phyloP scores from a whole-genome alignment of 2,329 filamentous ascomycete species.

The Drechslerella dactyloides region DNA sequence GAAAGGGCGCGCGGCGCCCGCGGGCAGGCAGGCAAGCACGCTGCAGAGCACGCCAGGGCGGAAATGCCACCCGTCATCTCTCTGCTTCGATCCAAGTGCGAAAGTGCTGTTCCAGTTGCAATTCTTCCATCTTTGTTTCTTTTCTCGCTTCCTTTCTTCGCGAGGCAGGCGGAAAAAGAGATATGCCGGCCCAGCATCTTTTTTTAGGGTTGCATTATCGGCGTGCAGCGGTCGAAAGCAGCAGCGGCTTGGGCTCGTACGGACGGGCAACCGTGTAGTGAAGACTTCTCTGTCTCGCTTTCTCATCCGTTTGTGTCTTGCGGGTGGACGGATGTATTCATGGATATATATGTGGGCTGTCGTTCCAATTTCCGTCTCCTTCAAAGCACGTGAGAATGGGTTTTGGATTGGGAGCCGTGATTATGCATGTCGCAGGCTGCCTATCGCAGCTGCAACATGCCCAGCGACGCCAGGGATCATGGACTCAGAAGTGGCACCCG shows the following conservation, averaged over 20 bases:
- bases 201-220: slow-evolving; percentile 46
- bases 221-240: background rate
- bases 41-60: slow-evolving; percentile 10
- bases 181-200: background rate
- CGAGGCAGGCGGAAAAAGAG: slow-evolving; percentile 28
- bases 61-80: slow-evolving; percentile 44
- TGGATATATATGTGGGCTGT: background rate
- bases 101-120: too few relatives aligned
- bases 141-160: slow-evolving; percentile 17
- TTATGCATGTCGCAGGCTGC: background rate
- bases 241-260: background rate
- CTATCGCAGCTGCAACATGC: background rate
- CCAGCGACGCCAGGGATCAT: background rate
- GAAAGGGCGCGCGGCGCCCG: too few relatives aligned
- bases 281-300: too few relatives aligned
- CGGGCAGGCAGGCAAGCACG: too few relatives aligned
- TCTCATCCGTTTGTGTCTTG: too few relatives aligned
- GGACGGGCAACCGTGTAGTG: too few relatives aligned
- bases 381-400: slow-evolving; percentile 30
- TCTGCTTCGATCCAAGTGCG: too few relatives aligned
- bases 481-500: too few relatives aligned
- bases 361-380: slow-evolving; percentile 41
- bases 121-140: too few relatives aligned
- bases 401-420: background rate
- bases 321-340: background rate